A percentile compares a stretch with the other conserved stretches of the same genome.
phyloP scores from a whole-genome alignment of 768 basidiomycete genomes.

The Hypholoma fasciculare region DNA sequence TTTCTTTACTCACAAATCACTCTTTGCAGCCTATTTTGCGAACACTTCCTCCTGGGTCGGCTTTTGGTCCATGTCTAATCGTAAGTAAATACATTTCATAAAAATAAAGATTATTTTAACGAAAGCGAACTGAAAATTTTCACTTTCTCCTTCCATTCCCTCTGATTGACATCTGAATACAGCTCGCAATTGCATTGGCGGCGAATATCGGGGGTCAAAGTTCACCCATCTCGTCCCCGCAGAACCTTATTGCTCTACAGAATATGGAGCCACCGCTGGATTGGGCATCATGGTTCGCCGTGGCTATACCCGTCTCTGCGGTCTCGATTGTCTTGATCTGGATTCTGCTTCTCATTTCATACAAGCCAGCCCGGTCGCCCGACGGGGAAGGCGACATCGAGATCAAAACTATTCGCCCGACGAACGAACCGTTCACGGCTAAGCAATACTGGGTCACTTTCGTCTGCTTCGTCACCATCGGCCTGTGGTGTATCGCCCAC shows the following conservation, averaged over 20 bases:
- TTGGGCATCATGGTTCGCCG: constrained; percentile 93
- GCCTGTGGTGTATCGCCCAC: constrained; percentile 87
- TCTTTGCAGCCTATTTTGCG: constrained; percentile 81
- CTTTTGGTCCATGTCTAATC: constrained; percentile 90
- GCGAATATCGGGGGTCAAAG: constrained; percentile 98
- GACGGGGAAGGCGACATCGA: constrained; percentile 77
- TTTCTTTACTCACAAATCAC: constrained; percentile 4
- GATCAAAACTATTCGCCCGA: constrained; percentile 83
- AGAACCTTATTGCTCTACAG: constrained; percentile 92
- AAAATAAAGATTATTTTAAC: neutral
- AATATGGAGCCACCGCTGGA: constrained; percentile 83
- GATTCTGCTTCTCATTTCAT: constrained; percentile 82
- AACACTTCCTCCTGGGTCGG: constrained; percentile 82
- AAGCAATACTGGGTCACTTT: constrained; percentile 91
- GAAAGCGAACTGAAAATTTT: neutral
- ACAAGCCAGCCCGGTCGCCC: constrained; percentile 70
- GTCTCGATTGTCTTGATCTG: constrained; percentile 90
- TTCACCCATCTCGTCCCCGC: constrained; percentile 96
- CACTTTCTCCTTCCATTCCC: constrained; percentile 3
- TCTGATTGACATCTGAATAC: constrained; percentile 3
- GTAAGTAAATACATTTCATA: constrained; percentile 46
- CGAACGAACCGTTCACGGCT: constrained; percentile 74
- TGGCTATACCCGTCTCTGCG: constrained; percentile 88
- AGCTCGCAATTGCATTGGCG: constrained; percentile 97
- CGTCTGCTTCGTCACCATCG: constrained; percentile 84